Evolutionary conservation across 306 rosid genomes (phyloP).

Genomic region (Lathyrus aphaca): DNA sequence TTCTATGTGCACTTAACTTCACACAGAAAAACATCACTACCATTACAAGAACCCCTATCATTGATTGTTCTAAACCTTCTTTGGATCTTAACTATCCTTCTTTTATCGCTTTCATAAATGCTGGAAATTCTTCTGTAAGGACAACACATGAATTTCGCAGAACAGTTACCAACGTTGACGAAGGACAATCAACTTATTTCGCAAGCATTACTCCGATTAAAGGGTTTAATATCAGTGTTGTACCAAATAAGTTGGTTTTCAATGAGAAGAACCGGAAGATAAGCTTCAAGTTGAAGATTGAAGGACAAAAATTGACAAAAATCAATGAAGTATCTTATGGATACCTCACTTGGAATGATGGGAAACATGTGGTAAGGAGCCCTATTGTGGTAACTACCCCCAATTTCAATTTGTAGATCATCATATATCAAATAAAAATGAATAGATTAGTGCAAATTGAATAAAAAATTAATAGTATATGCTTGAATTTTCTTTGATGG

Average conservation of each 20-base stretch:
- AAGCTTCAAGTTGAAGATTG: slow-evolving; percentile 53
- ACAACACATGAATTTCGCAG: slow-evolving; percentile 46
- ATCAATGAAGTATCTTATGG: not conserved
- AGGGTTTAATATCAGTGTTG: slow-evolving; percentile 48
- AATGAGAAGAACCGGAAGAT: slow-evolving; percentile 44
- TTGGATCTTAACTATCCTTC: slow-evolving; percentile 81
- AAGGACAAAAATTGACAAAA: slow-evolving; percentile 34
- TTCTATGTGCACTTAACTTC: slow-evolving; percentile 66
- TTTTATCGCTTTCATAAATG: slow-evolving; percentile 55
- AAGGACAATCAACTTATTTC: slow-evolving; percentile 43
- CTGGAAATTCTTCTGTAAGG: slow-evolving; percentile 8
- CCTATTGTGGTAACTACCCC: not conserved
- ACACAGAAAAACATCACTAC: slow-evolving; percentile 41
- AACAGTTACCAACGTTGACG: slow-evolving; percentile 60
- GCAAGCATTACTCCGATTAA: slow-evolving; percentile 48
- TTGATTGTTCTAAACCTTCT: slow-evolving; percentile 51
- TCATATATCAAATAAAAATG: not conserved
- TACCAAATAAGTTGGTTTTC: slow-evolving; percentile 52
- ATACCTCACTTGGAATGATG: not conserved
- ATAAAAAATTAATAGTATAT: too few species aligned
- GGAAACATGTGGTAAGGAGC: not conserved
- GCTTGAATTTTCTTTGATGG: too few species aligned
- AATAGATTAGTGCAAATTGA: not conserved
- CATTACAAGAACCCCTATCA: slow-evolving; percentile 46
- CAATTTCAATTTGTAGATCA: not conserved